Percentiles rank a stretch among this genome's conserved stretches.
Conservation (phyloP, 1,139 yeast species). For the Pneumocystis murina region DNA sequence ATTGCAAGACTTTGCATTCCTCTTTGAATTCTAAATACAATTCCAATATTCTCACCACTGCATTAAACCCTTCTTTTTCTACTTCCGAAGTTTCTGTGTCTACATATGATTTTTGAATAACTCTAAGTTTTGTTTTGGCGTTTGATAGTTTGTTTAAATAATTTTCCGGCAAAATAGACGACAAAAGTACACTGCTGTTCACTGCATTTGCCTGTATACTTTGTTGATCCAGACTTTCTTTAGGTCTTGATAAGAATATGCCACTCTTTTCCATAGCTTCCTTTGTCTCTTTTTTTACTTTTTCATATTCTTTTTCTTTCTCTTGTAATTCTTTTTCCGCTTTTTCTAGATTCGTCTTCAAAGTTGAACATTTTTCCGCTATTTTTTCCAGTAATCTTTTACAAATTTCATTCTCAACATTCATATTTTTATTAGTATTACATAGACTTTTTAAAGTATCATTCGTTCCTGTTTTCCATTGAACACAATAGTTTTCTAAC, state of each 20-base stretch:
- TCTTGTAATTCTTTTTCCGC: background rate
- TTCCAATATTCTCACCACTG: background rate
- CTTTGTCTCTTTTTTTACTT: background rate
- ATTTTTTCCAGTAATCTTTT: too few species aligned
- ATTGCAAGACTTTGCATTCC: background rate
- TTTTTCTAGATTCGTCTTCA: background rate
- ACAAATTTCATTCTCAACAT: background rate
- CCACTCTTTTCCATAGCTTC: background rate
- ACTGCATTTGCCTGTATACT: too few species aligned
- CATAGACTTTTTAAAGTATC: background rate
- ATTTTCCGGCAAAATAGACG: background rate
- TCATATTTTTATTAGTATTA: background rate
- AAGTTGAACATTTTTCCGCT: background rate
- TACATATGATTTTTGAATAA: too few species aligned
- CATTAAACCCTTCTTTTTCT: background rate
- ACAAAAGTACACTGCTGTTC: background rate
- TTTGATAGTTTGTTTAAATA: background rate
- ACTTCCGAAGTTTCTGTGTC: too few species aligned
- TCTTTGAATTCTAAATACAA: background rate
- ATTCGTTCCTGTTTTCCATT: background rate
- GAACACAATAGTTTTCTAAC: background rate
- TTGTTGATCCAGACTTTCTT: background rate
- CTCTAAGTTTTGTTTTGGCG: background rate
- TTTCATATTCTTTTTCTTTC: background rate
- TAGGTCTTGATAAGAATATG: background rate